These are phyloP conservation scores for Eucalyptus shirleyi DNA, from an alignment of 345 rosid species.

Conservation along the genomic window DNA sequence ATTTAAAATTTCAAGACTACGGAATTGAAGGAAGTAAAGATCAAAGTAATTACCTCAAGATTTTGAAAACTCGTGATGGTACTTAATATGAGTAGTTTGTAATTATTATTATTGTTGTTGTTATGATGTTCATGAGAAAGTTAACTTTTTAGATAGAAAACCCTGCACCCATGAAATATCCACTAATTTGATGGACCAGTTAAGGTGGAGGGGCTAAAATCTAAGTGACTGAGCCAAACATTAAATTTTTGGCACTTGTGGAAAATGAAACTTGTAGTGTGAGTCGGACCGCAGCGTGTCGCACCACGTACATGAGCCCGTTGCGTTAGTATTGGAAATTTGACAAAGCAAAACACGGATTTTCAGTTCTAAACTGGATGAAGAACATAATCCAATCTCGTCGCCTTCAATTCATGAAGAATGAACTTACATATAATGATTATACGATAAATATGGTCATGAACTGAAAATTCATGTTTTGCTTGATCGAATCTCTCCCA, in stretches of 20 bases:
- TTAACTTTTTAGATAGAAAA: not conserved
- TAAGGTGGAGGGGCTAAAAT: not conserved
- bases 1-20: rapidly evolving
- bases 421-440: not conserved
- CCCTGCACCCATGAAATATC: rapidly evolving
- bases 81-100: not conserved
- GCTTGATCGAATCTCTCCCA: no score
- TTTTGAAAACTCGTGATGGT: not conserved
- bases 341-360: not conserved
- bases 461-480: not conserved
- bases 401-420: not conserved
- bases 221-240: no score
- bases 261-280: not conserved
- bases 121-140: not conserved
- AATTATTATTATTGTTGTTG: no score
- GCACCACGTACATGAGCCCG: no score
- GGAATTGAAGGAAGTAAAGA: not conserved
- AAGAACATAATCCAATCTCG: no score
- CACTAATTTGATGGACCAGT: not conserved
- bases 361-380: not conserved
- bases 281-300: rapidly evolving
- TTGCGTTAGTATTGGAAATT: no score
- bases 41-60: not conserved
- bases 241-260: not conserved
- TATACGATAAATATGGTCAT: not conserved